A percentile compares a stretch with the other conserved stretches of the same genome.
phyloP scores from a whole-genome alignment of 306 rosid species.

The Castanea mollissima region DNA sequence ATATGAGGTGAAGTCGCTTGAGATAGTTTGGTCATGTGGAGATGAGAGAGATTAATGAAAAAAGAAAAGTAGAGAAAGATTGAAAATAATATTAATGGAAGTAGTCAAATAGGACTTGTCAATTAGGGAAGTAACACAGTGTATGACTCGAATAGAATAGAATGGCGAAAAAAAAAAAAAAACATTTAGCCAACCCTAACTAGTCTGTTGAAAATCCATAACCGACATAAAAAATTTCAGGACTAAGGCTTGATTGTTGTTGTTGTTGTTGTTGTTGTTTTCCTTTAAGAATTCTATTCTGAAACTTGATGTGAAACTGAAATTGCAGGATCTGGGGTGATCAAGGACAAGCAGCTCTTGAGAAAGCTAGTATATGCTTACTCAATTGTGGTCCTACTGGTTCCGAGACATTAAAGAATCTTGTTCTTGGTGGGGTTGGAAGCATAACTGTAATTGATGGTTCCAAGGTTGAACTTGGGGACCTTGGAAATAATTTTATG shows the following conservation, averaged over 20 bases:
- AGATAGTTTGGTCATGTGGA: too few relatives aligned
- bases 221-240: too few relatives aligned
- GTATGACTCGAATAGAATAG: too few relatives aligned
- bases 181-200: too few relatives aligned
- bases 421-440: slow-evolving; percentile 96
- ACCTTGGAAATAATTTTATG: slow-evolving; percentile 94
- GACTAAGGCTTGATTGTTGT: not conserved
- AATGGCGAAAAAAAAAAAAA: too few relatives aligned
- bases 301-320: slow-evolving; percentile 7
- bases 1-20: too few relatives aligned
- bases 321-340: slow-evolving; percentile 83
- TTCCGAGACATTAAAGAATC: slow-evolving; percentile 85
- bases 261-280: not conserved
- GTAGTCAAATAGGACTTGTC: too few relatives aligned
- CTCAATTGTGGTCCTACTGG: slow-evolving; percentile 99
- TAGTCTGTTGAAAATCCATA: too few relatives aligned
- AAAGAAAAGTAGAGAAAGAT: too few relatives aligned
- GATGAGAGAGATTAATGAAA: too few relatives aligned
- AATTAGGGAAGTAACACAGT: too few relatives aligned
- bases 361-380: slow-evolving; percentile 80
- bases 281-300: not conserved
- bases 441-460: slow-evolving; percentile 97
- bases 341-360: slow-evolving; percentile 76
- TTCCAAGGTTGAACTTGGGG: slow-evolving; percentile 83
- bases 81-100: too few relatives aligned